Evolutionary conservation across 1,139 yeast genomes (phyloP).

Genomic region (Yamadazyma dushanensis): DNA sequence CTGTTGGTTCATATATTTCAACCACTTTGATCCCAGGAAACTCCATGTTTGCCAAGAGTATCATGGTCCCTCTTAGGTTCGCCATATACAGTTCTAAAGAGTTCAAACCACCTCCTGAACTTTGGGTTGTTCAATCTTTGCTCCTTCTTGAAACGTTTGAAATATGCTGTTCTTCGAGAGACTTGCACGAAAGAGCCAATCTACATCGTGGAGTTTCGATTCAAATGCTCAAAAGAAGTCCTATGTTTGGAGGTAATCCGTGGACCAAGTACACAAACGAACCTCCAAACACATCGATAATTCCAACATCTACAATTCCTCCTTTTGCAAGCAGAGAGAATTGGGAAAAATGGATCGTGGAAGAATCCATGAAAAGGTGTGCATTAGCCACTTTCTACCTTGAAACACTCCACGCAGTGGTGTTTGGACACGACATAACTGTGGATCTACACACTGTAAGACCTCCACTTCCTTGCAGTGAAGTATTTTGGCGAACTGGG

Average conservation of each 20-base stretch:
- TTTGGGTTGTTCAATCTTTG: conserved; percentile 69
- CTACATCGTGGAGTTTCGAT: conserved; percentile 77
- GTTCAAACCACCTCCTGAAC: conserved; percentile 57
- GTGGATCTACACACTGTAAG: conserved; percentile 38
- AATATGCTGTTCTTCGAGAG: conserved; percentile 57
- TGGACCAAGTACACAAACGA: conserved; percentile 14
- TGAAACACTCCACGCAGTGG: conserved; percentile 77
- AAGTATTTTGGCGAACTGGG: conserved; percentile 65
- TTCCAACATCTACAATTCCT: conserved; percentile 4
- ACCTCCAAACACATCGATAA: not conserved
- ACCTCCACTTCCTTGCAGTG: conserved; percentile 67
- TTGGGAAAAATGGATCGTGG: conserved; percentile 66
- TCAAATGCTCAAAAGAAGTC: conserved; percentile 69
- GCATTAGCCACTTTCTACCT: conserved; percentile 79
- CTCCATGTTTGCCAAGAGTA: conserved; percentile 26
- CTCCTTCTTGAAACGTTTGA: conserved; percentile 66
- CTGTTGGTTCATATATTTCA: conserved; percentile 51
- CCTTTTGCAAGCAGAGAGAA: conserved; percentile 12
- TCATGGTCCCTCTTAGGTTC: conserved; percentile 66
- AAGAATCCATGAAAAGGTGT: conserved; percentile 74
- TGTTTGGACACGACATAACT: conserved; percentile 73
- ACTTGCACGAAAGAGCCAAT: conserved; percentile 71
- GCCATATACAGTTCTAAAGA: conserved; percentile 58
- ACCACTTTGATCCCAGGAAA: conserved; percentile 22
- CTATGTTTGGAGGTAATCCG: conserved; percentile 73